Evolutionary conservation across 495 filamentous ascomycete genomes (phyloP).

Genomic region (Chaetomium tenue): DNA sequence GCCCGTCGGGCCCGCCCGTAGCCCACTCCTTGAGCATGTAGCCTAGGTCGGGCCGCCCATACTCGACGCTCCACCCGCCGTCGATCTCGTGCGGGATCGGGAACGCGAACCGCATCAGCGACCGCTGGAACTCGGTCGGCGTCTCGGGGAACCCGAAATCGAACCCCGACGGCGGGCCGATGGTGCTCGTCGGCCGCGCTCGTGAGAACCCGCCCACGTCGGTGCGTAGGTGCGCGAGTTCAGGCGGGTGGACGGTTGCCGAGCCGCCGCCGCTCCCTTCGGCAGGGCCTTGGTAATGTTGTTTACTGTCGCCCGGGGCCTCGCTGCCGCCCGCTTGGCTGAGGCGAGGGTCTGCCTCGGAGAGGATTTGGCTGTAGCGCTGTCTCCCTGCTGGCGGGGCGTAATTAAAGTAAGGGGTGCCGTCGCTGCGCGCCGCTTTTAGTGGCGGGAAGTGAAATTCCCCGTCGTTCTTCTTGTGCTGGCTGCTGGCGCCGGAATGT

Average conservation of each 20-base stretch:
- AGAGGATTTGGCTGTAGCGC: slow-evolving; percentile 38
- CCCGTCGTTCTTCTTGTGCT: slow-evolving; percentile 36
- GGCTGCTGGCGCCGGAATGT: slow-evolving; percentile 12
- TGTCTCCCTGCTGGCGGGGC: slow-evolving; percentile 48
- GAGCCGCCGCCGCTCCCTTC: slow-evolving; percentile 1
- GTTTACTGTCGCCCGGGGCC: slow-evolving; percentile 17
- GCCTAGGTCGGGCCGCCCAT: slow-evolving; percentile 83
- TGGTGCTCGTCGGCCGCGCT: slow-evolving; percentile 43
- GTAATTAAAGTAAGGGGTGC: slow-evolving; percentile 52
- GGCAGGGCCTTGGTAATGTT: slow-evolving; percentile 16
- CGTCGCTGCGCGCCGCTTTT: slow-evolving; percentile 37
- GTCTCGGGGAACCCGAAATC: slow-evolving; percentile 76
- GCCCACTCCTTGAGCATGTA: slow-evolving; percentile 81
- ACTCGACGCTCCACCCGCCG: slow-evolving; percentile 86
- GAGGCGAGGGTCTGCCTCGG: slow-evolving; percentile 29
- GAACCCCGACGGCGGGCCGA: slow-evolving; percentile 54
- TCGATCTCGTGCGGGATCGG: slow-evolving; percentile 64
- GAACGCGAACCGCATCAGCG: slow-evolving; percentile 82
- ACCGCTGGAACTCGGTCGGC: slow-evolving; percentile 75
- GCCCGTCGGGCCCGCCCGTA: slow-evolving; percentile 53
- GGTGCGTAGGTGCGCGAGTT: slow-evolving; percentile 53
- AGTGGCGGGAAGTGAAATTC: slow-evolving; percentile 57
- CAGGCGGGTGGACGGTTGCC: slow-evolving; percentile 39
- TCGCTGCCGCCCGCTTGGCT: slow-evolving; percentile 31
- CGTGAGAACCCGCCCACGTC: slow-evolving; percentile 36